phyloP scores from a whole-genome alignment of 2,329 filamentous ascomycete genomes.

The Xylariales sp. region DNA sequence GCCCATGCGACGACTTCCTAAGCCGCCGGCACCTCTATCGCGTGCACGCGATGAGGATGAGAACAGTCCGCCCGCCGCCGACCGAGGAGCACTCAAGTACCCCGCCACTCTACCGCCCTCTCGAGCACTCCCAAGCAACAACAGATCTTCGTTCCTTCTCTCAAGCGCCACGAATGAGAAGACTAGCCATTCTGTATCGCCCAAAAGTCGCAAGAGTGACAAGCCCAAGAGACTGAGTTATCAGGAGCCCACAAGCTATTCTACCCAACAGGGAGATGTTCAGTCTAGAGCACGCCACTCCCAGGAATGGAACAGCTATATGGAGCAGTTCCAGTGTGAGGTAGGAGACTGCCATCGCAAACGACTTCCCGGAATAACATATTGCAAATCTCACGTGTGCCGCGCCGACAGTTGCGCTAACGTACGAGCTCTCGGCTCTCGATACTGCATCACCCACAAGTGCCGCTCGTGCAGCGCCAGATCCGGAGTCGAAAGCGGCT shows the following conservation, averaged over 20 bases:
- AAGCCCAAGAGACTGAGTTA: not conserved
- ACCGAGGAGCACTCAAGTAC: not conserved
- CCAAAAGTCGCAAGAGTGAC: not conserved
- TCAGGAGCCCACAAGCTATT: not conserved
- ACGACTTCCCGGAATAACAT: not conserved
- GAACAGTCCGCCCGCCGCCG: not conserved
- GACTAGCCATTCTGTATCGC: not conserved
- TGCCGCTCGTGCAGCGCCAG: not conserved
- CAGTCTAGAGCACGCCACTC: not conserved
- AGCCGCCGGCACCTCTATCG: not conserved
- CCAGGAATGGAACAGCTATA: not conserved
- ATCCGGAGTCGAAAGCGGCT: not conserved
- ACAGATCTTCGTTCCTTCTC: not conserved
- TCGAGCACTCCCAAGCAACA: not conserved
- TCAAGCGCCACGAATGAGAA: not conserved
- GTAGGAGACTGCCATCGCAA: conserved; percentile 22
- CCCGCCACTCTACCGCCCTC: not conserved
- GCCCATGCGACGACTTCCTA: conserved; percentile 4
- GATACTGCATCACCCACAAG: conserved; percentile 20
- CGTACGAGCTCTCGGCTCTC: conserved; percentile 12
- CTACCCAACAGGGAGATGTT: not conserved
- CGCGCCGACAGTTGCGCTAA: conserved; percentile 2
- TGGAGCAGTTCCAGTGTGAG: conserved; percentile 8
- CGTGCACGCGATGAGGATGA: not conserved
- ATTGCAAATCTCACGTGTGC: conserved; percentile 25